Evolutionary conservation across 2,329 filamentous ascomycete species (phyloP).

Genomic region (Shiraia bambusicola): DNA sequence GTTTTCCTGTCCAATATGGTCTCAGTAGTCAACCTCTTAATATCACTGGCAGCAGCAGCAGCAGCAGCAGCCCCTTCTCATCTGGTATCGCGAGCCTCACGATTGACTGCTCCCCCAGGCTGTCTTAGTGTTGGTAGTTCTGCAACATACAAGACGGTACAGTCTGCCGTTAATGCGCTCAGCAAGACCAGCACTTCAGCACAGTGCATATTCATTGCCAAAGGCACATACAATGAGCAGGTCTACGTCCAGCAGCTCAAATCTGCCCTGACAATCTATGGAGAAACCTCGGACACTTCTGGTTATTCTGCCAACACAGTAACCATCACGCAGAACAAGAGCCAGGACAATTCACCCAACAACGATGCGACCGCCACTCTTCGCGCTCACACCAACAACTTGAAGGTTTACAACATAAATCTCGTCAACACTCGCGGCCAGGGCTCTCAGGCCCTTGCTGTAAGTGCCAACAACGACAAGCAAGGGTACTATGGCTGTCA

Average conservation of each 20-base stretch:
- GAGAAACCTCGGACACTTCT: constrained; percentile 56
- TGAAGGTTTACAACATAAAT: constrained; percentile 66
- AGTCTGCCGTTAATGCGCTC: constrained; percentile 60
- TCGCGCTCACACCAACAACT: constrained; percentile 51
- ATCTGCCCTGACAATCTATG: constrained; percentile 58
- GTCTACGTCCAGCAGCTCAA: constrained; percentile 55
- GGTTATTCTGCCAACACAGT: constrained; percentile 59
- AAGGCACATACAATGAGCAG: constrained; percentile 63
- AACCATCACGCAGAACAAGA: constrained; percentile 53
- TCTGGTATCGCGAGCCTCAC: constrained; percentile 28
- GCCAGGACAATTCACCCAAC: constrained; percentile 50
- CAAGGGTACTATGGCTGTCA: constrained; percentile 61
- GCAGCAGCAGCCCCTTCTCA: constrained; percentile 23
- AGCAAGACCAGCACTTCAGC: constrained; percentile 52
- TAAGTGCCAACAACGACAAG: constrained; percentile 53
- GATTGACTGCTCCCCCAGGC: constrained; percentile 52
- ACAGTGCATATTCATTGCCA: constrained; percentile 64
- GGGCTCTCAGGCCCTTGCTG: constrained; percentile 56
- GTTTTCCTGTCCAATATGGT: constrained; percentile 16
- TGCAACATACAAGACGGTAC: constrained; percentile 53
- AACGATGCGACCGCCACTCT: constrained; percentile 59
- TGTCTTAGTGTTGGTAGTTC: constrained; percentile 53
- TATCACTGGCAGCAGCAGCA: constrained; percentile 23
- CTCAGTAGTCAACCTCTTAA: constrained; percentile 17
- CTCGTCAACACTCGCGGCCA: constrained; percentile 49